phyloP scores from a whole-genome alignment of 306 rosid species.

The Cucurbita moschata region DNA sequence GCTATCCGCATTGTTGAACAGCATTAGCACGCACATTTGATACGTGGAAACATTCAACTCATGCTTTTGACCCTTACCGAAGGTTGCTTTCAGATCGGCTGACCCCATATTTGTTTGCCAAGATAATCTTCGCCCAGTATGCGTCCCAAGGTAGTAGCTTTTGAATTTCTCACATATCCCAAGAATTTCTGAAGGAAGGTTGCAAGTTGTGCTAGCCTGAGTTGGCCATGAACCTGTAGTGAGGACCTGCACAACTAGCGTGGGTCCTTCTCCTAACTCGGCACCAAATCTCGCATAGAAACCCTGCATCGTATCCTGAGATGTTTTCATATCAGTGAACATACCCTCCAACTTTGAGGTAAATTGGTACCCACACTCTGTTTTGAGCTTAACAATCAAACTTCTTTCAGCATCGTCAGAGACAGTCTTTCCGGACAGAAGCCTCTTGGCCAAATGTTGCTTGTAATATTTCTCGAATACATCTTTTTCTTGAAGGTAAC shows the following conservation, averaged over 20 bases:
- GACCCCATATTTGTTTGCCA: slow-evolving; percentile 89
- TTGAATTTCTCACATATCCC: slow-evolving; percentile 60
- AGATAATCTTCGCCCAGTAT: slow-evolving; percentile 62
- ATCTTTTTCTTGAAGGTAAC: slow-evolving; percentile 74
- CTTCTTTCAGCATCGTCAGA: slow-evolving; percentile 83
- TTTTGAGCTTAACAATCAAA: slow-evolving; percentile 75
- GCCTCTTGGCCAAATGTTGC: slow-evolving; percentile 85
- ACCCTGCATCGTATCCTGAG: slow-evolving; percentile 69
- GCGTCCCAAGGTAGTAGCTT: slow-evolving; percentile 65
- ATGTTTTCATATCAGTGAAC: slow-evolving; percentile 77
- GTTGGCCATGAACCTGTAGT: slow-evolving; percentile 84
- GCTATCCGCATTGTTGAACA: slow-evolving; percentile 55
- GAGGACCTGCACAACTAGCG: slow-evolving; percentile 63
- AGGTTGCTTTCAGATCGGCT: slow-evolving; percentile 67
- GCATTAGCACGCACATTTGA: slow-evolving; percentile 85
- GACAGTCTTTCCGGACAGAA: slow-evolving; percentile 60
- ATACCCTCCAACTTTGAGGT: slow-evolving; percentile 75
- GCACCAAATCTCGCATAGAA: slow-evolving; percentile 36
- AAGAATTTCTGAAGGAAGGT: slow-evolving; percentile 65
- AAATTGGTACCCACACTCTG: slow-evolving; percentile 71
- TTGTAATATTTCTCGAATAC: slow-evolving; percentile 70
- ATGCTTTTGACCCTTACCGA: slow-evolving; percentile 67
- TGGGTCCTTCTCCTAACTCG: slow-evolving; percentile 56
- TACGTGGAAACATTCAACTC: slow-evolving; percentile 75
- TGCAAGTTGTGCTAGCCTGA: slow-evolving; percentile 53